phyloP scores from a whole-genome alignment of 2,329 filamentous ascomycete species.

The Calonectria hongkongensis region DNA sequence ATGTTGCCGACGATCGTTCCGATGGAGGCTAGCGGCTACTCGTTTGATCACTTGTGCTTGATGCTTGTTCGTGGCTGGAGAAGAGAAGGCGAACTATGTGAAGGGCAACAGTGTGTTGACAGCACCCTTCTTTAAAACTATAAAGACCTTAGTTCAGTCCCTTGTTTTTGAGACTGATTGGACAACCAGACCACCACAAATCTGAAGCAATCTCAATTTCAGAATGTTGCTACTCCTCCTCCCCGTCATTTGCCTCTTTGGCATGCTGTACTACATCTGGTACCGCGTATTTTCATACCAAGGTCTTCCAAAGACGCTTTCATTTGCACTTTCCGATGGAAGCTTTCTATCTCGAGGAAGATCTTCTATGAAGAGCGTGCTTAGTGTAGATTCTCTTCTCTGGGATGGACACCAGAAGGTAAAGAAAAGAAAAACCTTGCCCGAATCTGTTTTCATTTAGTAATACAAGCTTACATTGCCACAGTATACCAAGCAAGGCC shows the following conservation, averaged over 20 bases:
- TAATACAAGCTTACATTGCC: neutral
- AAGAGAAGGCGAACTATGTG: neutral
- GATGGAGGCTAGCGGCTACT: neutral
- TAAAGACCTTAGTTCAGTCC: too few relatives aligned
- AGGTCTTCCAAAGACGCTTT: neutral
- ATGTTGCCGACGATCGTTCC: neutral
- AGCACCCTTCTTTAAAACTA: too few relatives aligned
- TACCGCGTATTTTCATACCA: slow-evolving; percentile 19
- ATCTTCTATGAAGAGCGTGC: neutral
- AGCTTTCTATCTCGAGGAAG: slow-evolving; percentile 3
- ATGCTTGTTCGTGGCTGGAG: neutral
- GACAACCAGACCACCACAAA: neutral
- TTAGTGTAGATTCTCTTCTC: slow-evolving; percentile 9
- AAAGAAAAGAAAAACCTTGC: neutral
- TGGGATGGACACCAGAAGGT: slow-evolving; percentile 18
- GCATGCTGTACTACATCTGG: slow-evolving; percentile 14
- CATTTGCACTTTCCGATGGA: slow-evolving; percentile 1
- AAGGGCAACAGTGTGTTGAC: neutral
- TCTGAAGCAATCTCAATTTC: neutral
- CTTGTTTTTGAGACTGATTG: neutral
- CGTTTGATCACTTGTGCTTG: neutral
- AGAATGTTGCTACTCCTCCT: neutral
- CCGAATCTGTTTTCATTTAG: neutral
- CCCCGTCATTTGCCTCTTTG: neutral
- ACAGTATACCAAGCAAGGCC: slow-evolving; percentile 3